These are phyloP conservation scores for Pleurotus ostreatus DNA, from an alignment of 768 basidiomycete genomes.

Conservation along the genomic window DNA sequence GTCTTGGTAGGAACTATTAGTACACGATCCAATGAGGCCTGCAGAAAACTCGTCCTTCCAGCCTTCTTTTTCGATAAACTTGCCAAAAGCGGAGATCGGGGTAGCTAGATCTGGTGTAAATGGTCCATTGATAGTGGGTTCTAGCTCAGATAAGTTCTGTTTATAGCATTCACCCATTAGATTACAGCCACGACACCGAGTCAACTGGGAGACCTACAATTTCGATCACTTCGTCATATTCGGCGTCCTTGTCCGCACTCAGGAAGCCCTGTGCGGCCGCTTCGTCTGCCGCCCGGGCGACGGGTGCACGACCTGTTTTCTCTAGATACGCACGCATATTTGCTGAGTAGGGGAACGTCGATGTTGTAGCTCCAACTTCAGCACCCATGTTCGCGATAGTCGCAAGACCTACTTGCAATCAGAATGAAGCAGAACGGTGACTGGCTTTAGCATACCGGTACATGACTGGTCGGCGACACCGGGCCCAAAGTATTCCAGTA, in stretches of 20 bases:
- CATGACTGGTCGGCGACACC: slow-evolving; percentile 88
- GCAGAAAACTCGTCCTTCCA: slow-evolving; percentile 96
- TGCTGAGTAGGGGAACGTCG: slow-evolving; percentile 92
- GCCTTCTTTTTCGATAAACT: slow-evolving; percentile 75
- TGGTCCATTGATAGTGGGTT: slow-evolving; percentile 93
- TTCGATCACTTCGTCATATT: slow-evolving; percentile 94
- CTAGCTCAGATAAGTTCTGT: slow-evolving; percentile 83
- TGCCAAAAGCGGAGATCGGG: slow-evolving; percentile 83
- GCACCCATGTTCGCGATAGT: slow-evolving; percentile 99
- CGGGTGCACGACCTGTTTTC: slow-evolving; percentile 84
- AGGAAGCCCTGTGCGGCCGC: slow-evolving; percentile 80
- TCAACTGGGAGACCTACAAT: slow-evolving; percentile 53
- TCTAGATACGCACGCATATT: slow-evolving; percentile 87
- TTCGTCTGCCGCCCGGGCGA: slow-evolving; percentile 81
- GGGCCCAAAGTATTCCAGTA: slow-evolving; percentile 95
- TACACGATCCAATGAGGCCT: slow-evolving; percentile 95
- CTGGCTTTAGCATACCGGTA: slow-evolving; percentile 54
- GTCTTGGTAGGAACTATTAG: slow-evolving; percentile 97
- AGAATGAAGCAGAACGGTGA: not conserved
- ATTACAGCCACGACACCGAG: not conserved
- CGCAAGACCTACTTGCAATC: slow-evolving; percentile 58
- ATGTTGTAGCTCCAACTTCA: slow-evolving; percentile 99
- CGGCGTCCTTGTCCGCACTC: slow-evolving; percentile 76
- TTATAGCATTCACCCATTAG: slow-evolving; percentile 4
- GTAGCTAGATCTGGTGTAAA: slow-evolving; percentile 97